Evolutionary conservation across 2,329 filamentous ascomycete genomes (phyloP).

Genomic region (Phaeosphaeria sp.): DNA sequence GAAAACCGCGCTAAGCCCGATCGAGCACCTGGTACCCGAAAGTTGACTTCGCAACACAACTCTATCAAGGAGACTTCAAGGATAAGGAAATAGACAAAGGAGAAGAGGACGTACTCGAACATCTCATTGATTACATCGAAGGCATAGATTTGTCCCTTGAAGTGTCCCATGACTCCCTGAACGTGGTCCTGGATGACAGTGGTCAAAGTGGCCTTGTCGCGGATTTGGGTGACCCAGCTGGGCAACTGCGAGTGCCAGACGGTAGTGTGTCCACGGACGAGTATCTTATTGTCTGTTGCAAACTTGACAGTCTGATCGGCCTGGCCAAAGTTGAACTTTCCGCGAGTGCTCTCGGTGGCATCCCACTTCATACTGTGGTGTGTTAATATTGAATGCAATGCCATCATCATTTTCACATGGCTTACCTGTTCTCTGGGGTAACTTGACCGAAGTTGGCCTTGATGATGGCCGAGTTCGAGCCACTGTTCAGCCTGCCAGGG

Average conservation of each 20-base stretch:
- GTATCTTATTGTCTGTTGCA: constrained; percentile 63
- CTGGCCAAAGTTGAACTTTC: constrained; percentile 58
- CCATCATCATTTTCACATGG: too few species aligned
- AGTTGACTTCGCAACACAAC: too few species aligned
- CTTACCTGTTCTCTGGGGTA: constrained; percentile 67
- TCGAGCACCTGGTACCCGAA: too few species aligned
- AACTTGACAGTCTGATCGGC: constrained; percentile 65
- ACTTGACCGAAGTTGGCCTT: constrained; percentile 69
- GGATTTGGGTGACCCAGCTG: constrained; percentile 65
- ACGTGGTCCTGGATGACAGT: constrained; percentile 68
- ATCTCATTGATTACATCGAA: constrained; percentile 74
- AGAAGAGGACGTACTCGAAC: not conserved
- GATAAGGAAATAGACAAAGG: too few species aligned
- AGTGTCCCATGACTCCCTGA: constrained; percentile 63
- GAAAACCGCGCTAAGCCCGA: too few species aligned
- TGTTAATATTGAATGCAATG: not conserved
- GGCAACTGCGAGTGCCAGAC: constrained; percentile 65
- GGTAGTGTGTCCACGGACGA: constrained; percentile 70
- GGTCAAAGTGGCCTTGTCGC: constrained; percentile 61
- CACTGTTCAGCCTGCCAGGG: constrained; percentile 59
- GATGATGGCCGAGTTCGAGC: constrained; percentile 64
- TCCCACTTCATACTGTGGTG: constrained; percentile 71
- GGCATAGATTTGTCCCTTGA: constrained; percentile 69
- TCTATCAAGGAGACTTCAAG: too few species aligned
- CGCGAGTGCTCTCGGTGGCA: constrained; percentile 55